Percentiles rank a stretch among this genome's conserved stretches.
Evolutionary conservation across 2,329 filamentous ascomycete species (phyloP).

Genomic region (Talaromyces sp.): DNA sequence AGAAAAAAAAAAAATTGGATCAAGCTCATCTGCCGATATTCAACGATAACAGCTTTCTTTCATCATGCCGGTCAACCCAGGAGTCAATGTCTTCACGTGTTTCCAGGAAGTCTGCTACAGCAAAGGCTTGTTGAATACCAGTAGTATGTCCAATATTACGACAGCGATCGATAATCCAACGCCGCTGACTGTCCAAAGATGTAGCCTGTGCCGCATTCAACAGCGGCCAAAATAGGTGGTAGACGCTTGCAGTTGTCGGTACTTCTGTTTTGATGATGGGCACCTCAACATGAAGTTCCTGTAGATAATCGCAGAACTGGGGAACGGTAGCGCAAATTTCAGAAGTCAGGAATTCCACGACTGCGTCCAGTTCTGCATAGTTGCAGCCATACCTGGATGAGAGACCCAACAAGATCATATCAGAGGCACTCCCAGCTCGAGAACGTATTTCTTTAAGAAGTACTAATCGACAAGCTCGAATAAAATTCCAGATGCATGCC

Average conservation of each 20-base stretch:
- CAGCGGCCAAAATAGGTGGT: conserved; percentile 20
- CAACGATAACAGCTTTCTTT: background rate
- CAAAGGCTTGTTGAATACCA: conserved; percentile 20
- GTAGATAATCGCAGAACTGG: conserved; percentile 6
- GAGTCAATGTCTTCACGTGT: conserved; percentile 2
- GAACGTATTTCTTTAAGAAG: conserved; percentile 18
- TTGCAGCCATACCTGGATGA: background rate
- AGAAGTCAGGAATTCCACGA: background rate
- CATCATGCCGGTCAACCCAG: conserved; percentile 10
- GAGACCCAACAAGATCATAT: background rate
- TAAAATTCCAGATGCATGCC: conserved; percentile 20
- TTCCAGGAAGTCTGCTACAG: conserved; percentile 17
- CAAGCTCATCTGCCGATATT: background rate
- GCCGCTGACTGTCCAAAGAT: conserved; percentile 5
- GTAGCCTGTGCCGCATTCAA: conserved; percentile 13
- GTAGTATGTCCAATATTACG: conserved; percentile 16
- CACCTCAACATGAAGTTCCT: background rate
- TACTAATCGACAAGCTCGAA: conserved; percentile 19
- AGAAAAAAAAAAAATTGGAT: too few relatives aligned
- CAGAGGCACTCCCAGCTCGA: background rate
- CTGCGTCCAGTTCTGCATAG: background rate
- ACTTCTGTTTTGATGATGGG: conserved; percentile 1
- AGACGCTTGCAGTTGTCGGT: conserved; percentile 17
- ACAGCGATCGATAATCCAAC: conserved; percentile 19
- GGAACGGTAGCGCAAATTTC: conserved; percentile 14